A percentile compares a stretch with the other conserved stretches of the same genome.
phyloP scores from a whole-genome alignment of 2,329 filamentous ascomycete genomes.

The Zymoseptoria passerinii region DNA sequence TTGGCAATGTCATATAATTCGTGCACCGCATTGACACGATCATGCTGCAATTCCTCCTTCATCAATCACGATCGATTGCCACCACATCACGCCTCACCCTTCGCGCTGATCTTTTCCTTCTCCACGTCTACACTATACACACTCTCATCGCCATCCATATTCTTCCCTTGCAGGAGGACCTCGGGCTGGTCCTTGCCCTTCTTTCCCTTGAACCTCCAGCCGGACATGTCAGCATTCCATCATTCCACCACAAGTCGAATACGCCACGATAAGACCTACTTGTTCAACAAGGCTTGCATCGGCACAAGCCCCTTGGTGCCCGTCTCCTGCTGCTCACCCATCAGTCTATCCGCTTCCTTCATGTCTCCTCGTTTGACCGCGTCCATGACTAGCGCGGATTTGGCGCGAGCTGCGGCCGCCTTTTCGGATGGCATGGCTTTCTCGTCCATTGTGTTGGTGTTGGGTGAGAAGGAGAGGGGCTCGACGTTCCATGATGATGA shows the following conservation, averaged over 20 bases:
- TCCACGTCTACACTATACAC: not conserved
- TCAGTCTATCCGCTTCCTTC: conserved; percentile 19
- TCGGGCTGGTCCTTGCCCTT: not conserved
- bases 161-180: not conserved
- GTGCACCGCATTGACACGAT: too few species aligned
- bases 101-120: not conserved
- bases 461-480: conserved; percentile 14
- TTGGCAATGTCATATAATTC: too few species aligned
- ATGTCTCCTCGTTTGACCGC: conserved; percentile 20
- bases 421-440: conserved; percentile 19
- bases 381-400: conserved; percentile 20
- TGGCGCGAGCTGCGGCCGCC: conserved; percentile 18
- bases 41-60: too few species aligned
- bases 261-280: not conserved
- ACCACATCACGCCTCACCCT: not conserved
- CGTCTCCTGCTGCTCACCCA: conserved; percentile 14
- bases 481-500: conserved; percentile 14
- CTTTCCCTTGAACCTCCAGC: not conserved
- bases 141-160: not conserved
- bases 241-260: not conserved
- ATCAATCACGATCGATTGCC: not conserved
- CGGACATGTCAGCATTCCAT: not conserved
- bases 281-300: not conserved
- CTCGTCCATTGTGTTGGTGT: conserved; percentile 18
- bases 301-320: conserved; percentile 4